Percentiles rank a stretch among this genome's conserved stretches.
These are phyloP conservation scores for Phytophthora litchii DNA, from an alignment of 352 stramenopile species.

Conservation along the genomic window DNA sequence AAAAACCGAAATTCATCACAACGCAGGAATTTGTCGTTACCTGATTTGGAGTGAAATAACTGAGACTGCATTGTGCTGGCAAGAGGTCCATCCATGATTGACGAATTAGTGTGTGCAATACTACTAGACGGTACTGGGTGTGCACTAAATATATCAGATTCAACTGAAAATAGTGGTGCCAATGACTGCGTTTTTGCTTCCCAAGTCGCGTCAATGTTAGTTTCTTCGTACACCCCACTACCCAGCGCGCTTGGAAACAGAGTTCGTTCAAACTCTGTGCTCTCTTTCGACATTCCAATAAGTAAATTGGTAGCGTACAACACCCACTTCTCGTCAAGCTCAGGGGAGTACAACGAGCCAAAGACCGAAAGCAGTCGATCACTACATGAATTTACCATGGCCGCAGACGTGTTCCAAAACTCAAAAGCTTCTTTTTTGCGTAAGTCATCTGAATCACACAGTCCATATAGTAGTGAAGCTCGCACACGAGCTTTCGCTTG, in stretches of 20 bases:
- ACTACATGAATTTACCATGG: constrained; percentile 41
- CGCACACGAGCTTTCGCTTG: constrained; percentile 30
- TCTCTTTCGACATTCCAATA: constrained; percentile 40
- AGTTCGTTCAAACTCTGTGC: constrained; percentile 30
- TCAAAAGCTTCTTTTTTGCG: constrained; percentile 46
- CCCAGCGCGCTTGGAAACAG: constrained; percentile 65
- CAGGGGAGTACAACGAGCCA: constrained; percentile 42
- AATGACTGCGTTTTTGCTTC: constrained; percentile 72
- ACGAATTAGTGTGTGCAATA: constrained; percentile 7
- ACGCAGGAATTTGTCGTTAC: constrained; percentile 17
- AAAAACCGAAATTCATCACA: background rate
- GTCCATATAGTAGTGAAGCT: constrained; percentile 47
- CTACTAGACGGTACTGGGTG: constrained; percentile 7
- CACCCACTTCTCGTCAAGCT: constrained; percentile 67
- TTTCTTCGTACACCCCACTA: constrained; percentile 50
- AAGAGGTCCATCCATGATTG: constrained; percentile 11
- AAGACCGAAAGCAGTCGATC: constrained; percentile 66
- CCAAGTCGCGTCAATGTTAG: constrained; percentile 72
- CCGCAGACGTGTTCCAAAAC: constrained; percentile 52
- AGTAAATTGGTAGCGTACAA: constrained; percentile 73
- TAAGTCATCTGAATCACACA: constrained; percentile 54
- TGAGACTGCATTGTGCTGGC: constrained; percentile 51
- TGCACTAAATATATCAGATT: constrained; percentile 55
- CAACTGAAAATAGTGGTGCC: constrained; percentile 78
- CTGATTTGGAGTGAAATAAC: constrained; percentile 36